These are phyloP conservation scores for Petunia hybrid DNA, from an alignment of 305 asterid species.

Conservation along the genomic window DNA sequence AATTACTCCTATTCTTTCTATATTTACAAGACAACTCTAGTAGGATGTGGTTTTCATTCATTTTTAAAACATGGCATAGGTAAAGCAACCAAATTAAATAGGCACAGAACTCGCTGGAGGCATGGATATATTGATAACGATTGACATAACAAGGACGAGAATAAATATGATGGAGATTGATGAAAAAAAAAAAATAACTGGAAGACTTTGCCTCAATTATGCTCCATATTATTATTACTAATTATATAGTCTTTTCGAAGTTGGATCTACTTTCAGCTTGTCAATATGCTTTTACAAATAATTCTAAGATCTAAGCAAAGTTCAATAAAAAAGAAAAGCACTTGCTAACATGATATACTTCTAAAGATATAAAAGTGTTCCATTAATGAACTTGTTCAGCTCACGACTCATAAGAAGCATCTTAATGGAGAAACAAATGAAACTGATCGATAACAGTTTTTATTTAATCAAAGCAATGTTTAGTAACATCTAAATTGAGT, in stretches of 20 bases:
- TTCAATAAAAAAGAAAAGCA: background rate
- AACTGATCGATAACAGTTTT: background rate
- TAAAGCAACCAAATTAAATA: background rate
- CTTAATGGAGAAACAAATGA: background rate
- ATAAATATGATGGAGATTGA: background rate
- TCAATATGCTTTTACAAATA: background rate
- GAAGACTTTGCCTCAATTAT: background rate
- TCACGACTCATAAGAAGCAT: background rate
- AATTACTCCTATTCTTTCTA: background rate
- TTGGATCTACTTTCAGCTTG: background rate
- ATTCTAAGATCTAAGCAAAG: background rate
- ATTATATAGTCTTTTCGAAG: background rate
- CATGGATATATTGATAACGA: background rate
- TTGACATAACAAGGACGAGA: background rate
- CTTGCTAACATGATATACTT: background rate
- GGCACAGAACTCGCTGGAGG: background rate
- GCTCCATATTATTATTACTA: background rate
- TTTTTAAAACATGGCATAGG: background rate
- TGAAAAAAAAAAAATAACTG: background rate
- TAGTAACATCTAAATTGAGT: background rate
- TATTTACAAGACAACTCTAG: background rate
- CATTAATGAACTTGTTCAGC: background rate
- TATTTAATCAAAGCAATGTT: too few species aligned
- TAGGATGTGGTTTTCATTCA: background rate
- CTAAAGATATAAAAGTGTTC: background rate